Base-by-base conservation (phyloP, 768 basidiomycete genomes). In the Collybia nuda region DNA sequence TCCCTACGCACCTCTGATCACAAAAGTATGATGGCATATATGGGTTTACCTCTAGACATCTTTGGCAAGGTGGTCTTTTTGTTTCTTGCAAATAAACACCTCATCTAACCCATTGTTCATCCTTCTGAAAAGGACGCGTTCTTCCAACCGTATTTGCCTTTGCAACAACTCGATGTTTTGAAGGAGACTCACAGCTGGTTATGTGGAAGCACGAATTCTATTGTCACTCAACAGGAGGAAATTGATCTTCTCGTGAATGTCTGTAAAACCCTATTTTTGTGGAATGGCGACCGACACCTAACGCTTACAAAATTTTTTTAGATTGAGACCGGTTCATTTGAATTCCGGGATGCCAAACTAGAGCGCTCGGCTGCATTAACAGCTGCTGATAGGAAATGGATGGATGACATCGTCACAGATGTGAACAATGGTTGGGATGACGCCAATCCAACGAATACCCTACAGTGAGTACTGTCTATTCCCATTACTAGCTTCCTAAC, bases 111-210 rank as follows among this genome's bases (percentile, higher is more conserved):
- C 2, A 43, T 22, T 14, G 7, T 19, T 35, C 21, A 32, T n/a
- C 7, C 2, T 19, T 17, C 18, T 7, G 3, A 12, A n/a, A 56
- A 93, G 86, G 90, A 93, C 57, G 81, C 93, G 3, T 95, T 98
- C 72, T 99, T 99, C 72, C 97, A 99, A 65, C 97, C 97, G 1
- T 99, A 98, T 65, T 73, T 98, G 11, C 96, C 97, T 0, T 68
- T 99, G 2, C 97, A 99, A 66, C 95, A 99, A 68, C 74, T 97
- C 5, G 95, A 98, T 54, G 83, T 93, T 69, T 69, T 97, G 24
- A 85, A 80, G 60, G 82, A 86, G 24, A 88, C 89, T 6, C 74
- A 78, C 32, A 86, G 87, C 56, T 99, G 90, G 88, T 76, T 99
- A 18, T 93, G 90, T 59, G 91, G 91, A n/a, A 92, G 90, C 56